Percentiles rank a stretch among this genome's conserved stretches.
Evolutionary conservation across 1,284 basidiomycete species (phyloP).

Genomic region (Jaminaea rosea): DNA sequence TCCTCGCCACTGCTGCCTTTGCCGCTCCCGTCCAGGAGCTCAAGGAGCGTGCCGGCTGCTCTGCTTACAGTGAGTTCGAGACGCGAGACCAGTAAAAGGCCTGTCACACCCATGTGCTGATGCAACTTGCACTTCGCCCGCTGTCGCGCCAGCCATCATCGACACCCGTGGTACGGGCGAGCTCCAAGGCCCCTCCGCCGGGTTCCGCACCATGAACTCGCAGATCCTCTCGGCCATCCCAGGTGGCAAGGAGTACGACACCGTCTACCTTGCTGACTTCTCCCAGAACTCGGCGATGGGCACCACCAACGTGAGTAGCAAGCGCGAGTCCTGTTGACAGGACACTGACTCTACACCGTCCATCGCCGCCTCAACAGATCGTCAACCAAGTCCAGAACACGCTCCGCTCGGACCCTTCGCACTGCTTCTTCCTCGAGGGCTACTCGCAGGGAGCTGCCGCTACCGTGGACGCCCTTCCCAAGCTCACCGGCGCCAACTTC

Average conservation of each 20-base stretch:
- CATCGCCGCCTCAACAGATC: conserved; percentile 6
- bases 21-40: too few species aligned
- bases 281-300: conserved; percentile 27
- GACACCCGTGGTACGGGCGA: conserved; percentile 44
- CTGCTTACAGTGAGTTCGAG: too few species aligned
- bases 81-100: too few species aligned
- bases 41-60: too few species aligned
- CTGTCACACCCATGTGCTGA: too few species aligned
- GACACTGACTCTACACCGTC: background rate
- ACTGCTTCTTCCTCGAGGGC: conserved; percentile 22
- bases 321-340: background rate
- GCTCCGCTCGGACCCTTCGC: conserved; percentile 9
- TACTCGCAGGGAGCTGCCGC: conserved; percentile 41
- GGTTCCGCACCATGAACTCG: conserved; percentile 25
- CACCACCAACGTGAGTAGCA: conserved; percentile 22
- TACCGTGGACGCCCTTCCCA: too few species aligned
- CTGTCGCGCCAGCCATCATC: conserved; percentile 30
- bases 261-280: conserved; percentile 36
- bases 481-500: conserved; percentile 19
- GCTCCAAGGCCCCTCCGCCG: conserved; percentile 31
- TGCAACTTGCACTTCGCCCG: too few species aligned
- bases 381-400: conserved; percentile 12
- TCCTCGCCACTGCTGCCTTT: too few species aligned
- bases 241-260: conserved; percentile 32
- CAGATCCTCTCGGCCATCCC: conserved; percentile 13